Evolutionary conservation across 2,329 filamentous ascomycete species (phyloP), one percentile per base, ranked within the genome.

Genomic region (Apiospora aurea): DNA sequence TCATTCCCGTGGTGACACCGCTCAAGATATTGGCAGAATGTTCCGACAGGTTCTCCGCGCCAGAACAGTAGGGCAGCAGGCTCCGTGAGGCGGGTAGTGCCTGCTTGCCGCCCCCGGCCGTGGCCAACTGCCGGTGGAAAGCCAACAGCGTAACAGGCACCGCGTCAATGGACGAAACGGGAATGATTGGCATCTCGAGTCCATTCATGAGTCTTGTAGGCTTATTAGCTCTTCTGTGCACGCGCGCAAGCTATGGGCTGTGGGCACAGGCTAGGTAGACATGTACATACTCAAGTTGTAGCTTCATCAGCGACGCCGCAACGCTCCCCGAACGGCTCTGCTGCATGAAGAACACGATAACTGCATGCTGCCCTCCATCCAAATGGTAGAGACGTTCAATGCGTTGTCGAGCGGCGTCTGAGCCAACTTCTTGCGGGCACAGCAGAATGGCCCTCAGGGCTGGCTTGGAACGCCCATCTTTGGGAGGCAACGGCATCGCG

Each of bases 331-430:
- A 71, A 16, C 75, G 77, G 14, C 76, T 73, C 4, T 80, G 78
- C 51, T 78, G 77, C 53, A 88, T 74, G 21, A 89, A 78, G 70
- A 88, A 84, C 21, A 89, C 67, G 38, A 87, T 76, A n/a, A 81
- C 86, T 13, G 80, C 76, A 71, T 84, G 79, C 71, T 76, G 77
- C 2, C 82, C 82, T 29, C 82, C 83, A 70, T 81, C 86, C 43
- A 85, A 77, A 70, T 82, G 75, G 47, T 79, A 81, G 14, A 88
- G 77, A 21, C 83, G 80, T 72, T 85, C 81, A 18, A 87, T 78
- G 24, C 82, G 83, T 67, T 76, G 71, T 21, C 75, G 75, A 24
- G 77, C 80, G 1, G 75, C 73, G 2, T 76, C 67, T n/a, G 77
- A 74, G 11, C 77, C 79, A 13, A 83, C 74, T 18, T 87, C 83